These are phyloP conservation scores for Corynascus novoguineensis DNA, from an alignment of 495 filamentous ascomycete genomes.

Conservation along the genomic window DNA sequence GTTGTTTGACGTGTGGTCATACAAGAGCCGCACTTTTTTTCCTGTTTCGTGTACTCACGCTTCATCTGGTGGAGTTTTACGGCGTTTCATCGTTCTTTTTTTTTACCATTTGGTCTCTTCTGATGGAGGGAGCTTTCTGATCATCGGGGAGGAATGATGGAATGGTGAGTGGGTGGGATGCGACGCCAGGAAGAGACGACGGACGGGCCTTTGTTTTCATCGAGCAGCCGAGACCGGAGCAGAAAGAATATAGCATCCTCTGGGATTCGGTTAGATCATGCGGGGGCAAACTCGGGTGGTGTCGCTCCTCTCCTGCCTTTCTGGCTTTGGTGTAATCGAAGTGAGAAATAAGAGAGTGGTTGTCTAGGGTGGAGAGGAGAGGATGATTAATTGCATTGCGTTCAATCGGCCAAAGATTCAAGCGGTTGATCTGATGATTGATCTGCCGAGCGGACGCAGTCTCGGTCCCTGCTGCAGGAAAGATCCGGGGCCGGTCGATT, in stretches of 20 bases:
- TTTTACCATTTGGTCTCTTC: background rate
- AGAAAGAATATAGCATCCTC: background rate
- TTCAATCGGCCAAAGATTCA: too few species aligned
- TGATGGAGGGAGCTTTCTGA: background rate
- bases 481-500: too few species aligned
- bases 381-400: background rate
- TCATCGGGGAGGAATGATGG: background rate
- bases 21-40: background rate
- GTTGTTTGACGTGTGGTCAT: background rate
- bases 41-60: slow-evolving; percentile 2
- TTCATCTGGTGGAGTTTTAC: slow-evolving; percentile 8
- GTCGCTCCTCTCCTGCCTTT: background rate
- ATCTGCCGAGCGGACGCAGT: too few species aligned
- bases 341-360: background rate
- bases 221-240: background rate
- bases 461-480: too few species aligned
- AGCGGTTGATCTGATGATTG: too few species aligned
- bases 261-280: background rate
- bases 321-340: background rate
- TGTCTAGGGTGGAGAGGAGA: too few species aligned
- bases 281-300: background rate
- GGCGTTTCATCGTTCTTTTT: slow-evolving; percentile 5
- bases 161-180: background rate
- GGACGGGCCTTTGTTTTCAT: too few species aligned
- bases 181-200: background rate